Base-by-base conservation (phyloP, 805 yeast genomes). In the Blastobotrys robertii region DNA sequence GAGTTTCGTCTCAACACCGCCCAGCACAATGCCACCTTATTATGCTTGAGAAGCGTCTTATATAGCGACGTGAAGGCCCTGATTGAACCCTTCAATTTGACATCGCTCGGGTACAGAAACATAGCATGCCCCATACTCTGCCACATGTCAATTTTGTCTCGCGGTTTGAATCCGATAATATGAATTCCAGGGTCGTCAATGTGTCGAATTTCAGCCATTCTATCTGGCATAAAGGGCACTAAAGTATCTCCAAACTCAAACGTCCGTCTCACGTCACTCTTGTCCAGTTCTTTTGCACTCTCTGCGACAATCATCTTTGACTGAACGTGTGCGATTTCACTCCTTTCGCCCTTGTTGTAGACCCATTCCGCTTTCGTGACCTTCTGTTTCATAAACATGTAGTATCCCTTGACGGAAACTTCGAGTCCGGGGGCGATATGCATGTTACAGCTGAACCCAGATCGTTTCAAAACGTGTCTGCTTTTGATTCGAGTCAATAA, bases 361-460 rank as follows among this genome's bases (percentile, higher is more conserved):
- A 83, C 73, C 36, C 67, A 67, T 32, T 69, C 69, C 9, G 74
- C 65, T n/a, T 72, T 62, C 13, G 70, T 67, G 0, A 76, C 54
- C 34, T 66, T 70, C 45, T 79, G 80, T 41, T 74, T 76, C 6
- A 69, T 66, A 47, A 72, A 73, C n/a, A 83, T 67, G 0, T 81
- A 63, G 53, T 77, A 83, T 0, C 95, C 97, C 50, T 74, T 75
- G 1, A 88, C 69, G 0, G 86, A 81, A 38, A 90, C 72, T 0
- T 69, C 66, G 13, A 88, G 44, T 0, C 65, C 62, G 31, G 74
- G 75, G 37, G 77, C 70, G 4, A 85, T 61, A 1, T 75, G 69
- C 37, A 87, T 59, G 8, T 78, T 74, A 47, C 83, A 75, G 11
- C 73, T 69, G 55, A 82, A 84, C 39, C 72, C 74, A 0, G 79